These are phyloP conservation scores for Eimeria sp. DNA, from an alignment of 169 alveolate genomes.

Conservation along the genomic window DNA sequence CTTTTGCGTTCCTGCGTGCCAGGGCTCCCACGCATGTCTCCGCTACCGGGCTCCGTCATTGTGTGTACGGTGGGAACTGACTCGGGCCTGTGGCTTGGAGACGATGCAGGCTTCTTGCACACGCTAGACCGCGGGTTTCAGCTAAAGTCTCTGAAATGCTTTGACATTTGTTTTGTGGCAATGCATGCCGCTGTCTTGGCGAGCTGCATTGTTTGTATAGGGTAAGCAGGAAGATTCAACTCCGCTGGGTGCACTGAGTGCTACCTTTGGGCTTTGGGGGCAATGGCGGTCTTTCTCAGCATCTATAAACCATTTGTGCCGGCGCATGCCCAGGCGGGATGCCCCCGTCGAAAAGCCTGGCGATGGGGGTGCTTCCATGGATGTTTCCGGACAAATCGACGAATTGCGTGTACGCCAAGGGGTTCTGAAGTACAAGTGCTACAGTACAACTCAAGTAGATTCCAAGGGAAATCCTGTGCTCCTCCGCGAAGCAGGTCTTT, in stretches of 20 bases:
- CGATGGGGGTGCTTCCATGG: not conserved
- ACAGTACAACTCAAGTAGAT: slow-evolving; percentile 74
- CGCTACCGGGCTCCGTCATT: slow-evolving; percentile 47
- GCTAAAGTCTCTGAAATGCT: slow-evolving; percentile 53
- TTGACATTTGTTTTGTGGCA: slow-evolving; percentile 71
- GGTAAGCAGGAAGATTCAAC: not conserved
- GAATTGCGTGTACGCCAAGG: slow-evolving; percentile 50
- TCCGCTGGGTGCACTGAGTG: not conserved
- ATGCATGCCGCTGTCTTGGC: slow-evolving; percentile 65
- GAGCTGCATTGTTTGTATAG: slow-evolving; percentile 69
- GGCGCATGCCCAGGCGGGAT: slow-evolving; percentile 36
- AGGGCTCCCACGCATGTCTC: slow-evolving; percentile 56
- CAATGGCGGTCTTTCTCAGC: not conserved
- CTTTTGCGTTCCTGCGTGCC: not conserved
- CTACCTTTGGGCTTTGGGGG: not conserved
- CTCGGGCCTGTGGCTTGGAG: slow-evolving; percentile 75
- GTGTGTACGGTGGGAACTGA: slow-evolving; percentile 77
- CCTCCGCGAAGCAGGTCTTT: slow-evolving; percentile 78
- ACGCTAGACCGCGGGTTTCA: slow-evolving; percentile 17
- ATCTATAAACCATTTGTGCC: not conserved
- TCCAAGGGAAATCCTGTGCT: slow-evolving; percentile 65
- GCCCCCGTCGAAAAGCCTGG: slow-evolving; percentile 32
- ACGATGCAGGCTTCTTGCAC: slow-evolving; percentile 56
- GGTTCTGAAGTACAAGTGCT: slow-evolving; percentile 65
- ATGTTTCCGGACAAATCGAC: not conserved